Evolutionary conservation across 768 basidiomycete species (phyloP).

Genomic region (Lactarius psammicola): DNA sequence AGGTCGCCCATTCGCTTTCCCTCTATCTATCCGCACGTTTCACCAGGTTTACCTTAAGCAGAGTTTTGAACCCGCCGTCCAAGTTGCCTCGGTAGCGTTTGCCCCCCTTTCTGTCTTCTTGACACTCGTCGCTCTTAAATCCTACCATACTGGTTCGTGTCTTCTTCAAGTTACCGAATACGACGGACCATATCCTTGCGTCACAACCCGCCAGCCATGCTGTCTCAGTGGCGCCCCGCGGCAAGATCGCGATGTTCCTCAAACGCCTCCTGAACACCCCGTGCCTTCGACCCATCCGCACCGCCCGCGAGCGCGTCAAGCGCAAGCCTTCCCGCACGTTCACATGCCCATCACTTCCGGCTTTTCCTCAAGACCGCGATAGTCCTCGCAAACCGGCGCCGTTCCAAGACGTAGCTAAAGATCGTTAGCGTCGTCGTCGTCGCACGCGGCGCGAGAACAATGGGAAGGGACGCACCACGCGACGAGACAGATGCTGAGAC

Average conservation of each 20-base stretch:
- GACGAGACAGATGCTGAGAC: constrained; percentile 21
- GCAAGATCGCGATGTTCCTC: too few species aligned
- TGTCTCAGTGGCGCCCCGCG: too few species aligned
- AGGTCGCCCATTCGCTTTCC: neutral
- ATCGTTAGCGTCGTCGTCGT: neutral
- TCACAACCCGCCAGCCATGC: too few species aligned
- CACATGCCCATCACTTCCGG: neutral
- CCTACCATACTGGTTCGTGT: too few species aligned
- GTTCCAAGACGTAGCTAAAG: neutral
- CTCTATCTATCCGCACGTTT: too few species aligned
- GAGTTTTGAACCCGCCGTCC: too few species aligned
- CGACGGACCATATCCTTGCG: too few species aligned
- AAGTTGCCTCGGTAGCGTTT: too few species aligned
- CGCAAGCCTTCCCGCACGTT: neutral
- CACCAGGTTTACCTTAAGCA: too few species aligned
- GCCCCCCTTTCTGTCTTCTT: too few species aligned
- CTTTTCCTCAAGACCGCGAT: neutral
- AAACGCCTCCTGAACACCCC: neutral
- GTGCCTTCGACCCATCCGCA: neutral
- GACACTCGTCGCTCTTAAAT: too few species aligned
- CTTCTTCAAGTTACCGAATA: too few species aligned
- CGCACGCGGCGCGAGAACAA: neutral
- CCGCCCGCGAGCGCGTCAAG: neutral
- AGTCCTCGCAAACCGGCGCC: neutral
- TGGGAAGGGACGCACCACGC: neutral